phyloP scores from a whole-genome alignment of 129 eudicot species.

The Lonicera japonica region DNA sequence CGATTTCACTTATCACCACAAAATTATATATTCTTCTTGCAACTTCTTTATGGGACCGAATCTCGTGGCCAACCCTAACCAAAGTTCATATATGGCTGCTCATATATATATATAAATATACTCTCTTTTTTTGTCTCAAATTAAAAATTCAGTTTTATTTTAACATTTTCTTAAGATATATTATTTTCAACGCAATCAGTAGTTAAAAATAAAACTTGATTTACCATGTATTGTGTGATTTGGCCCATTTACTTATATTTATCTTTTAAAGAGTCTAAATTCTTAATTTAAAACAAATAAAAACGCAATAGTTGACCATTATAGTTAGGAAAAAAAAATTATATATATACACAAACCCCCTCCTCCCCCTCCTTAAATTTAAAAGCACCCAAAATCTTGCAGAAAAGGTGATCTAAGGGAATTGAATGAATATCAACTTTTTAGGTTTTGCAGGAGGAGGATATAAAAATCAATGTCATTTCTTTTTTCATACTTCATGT shows the following conservation, averaged over 20 bases:
- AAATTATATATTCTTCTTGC: conserved; percentile 19
- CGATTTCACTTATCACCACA: conserved; percentile 10
- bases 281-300: no score
- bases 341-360: background rate
- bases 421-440: conserved; percentile 63
- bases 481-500: conserved; percentile 33
- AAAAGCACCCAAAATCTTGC: conserved; percentile 45
- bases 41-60: conserved; percentile 58
- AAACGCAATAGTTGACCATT: no score
- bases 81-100: conserved; percentile 16
- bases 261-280: no score
- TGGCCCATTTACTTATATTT: no score
- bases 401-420: conserved; percentile 36
- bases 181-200: no score
- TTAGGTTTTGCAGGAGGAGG: conserved; percentile 22
- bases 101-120: no score
- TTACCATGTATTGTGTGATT: no score
- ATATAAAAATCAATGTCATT: conserved; percentile 1
- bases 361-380: background rate
- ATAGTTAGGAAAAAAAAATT: no score
- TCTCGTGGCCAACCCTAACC: conserved; percentile 13
- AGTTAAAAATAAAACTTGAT: no score
- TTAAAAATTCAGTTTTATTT: no score
- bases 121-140: no score
- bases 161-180: no score